phyloP scores from a whole-genome alignment of 345 rosid genomes.

The Leavenworthia alabamica region DNA sequence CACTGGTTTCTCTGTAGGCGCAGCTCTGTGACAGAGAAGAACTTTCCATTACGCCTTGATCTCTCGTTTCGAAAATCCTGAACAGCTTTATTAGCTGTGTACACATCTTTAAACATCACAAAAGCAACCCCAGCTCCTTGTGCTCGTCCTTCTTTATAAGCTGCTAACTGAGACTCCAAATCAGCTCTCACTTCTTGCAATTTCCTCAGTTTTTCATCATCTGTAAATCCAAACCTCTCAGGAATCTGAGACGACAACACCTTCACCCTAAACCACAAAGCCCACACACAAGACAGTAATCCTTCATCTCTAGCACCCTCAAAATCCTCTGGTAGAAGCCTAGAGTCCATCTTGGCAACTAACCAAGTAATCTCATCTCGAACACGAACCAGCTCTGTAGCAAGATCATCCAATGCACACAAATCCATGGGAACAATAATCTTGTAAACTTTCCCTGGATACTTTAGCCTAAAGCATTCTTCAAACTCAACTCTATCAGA shows the following conservation, averaged over 20 bases:
- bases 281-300: slow-evolving; percentile 13
- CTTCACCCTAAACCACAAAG: slow-evolving; percentile 39
- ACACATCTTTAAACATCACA: slow-evolving; percentile 86
- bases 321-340: slow-evolving; percentile 51
- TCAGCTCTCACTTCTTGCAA: slow-evolving; percentile 73
- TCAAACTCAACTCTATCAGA: slow-evolving; percentile 54
- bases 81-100: slow-evolving; percentile 88
- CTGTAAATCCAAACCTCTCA: slow-evolving; percentile 54
- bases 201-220: slow-evolving; percentile 63
- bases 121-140: slow-evolving; percentile 92
- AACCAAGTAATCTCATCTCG: slow-evolving; percentile 92
- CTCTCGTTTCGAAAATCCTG: slow-evolving; percentile 77
- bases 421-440: slow-evolving; percentile 89
- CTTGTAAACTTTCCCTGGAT: slow-evolving; percentile 79
- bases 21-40: slow-evolving; percentile 76
- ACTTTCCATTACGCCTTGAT: slow-evolving; percentile 74
- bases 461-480: slow-evolving; percentile 66
- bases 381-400: slow-evolving; percentile 64
- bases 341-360: slow-evolving; percentile 73
- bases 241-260: slow-evolving; percentile 37
- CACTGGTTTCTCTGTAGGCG: slow-evolving; percentile 90
- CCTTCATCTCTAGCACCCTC: slow-evolving; percentile 35
- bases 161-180: slow-evolving; percentile 58
- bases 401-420: slow-evolving; percentile 89
- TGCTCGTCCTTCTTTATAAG: slow-evolving; percentile 73